These are phyloP conservation scores for Erigeron canadensis DNA, from an alignment of 129 eudicot species.

Conservation along the genomic window DNA sequence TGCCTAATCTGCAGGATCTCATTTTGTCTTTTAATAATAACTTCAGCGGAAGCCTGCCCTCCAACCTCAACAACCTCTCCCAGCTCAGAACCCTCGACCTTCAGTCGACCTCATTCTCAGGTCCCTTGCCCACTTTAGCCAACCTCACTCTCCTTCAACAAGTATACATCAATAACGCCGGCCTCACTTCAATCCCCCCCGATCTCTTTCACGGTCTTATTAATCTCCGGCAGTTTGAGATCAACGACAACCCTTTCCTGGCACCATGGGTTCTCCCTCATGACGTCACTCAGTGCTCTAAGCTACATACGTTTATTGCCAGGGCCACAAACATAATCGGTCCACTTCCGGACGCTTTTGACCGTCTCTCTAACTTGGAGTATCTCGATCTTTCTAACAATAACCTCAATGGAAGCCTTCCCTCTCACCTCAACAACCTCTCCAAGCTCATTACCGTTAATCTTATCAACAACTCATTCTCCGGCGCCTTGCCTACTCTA, in stretches of 20 bases:
- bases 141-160: slow-evolving; percentile 34
- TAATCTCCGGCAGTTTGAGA: slow-evolving; percentile 15
- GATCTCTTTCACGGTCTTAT: slow-evolving; percentile 37
- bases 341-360: background rate
- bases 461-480: slow-evolving; percentile 34
- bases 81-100: slow-evolving; percentile 33
- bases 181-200: slow-evolving; percentile 34
- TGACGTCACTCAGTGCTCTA: background rate
- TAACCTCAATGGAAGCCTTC: slow-evolving; percentile 39
- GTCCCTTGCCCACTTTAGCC: slow-evolving; percentile 42
- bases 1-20: slow-evolving; percentile 31
- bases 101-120: slow-evolving; percentile 36
- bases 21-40: slow-evolving; percentile 37
- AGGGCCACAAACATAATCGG: background rate
- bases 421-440: slow-evolving; percentile 35
- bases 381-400: background rate
- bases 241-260: background rate
- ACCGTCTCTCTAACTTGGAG: background rate
- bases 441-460: slow-evolving; percentile 32
- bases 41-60: slow-evolving; percentile 36
- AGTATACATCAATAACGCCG: slow-evolving; percentile 17
- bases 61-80: slow-evolving; percentile 35
- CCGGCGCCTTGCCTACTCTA: slow-evolving; percentile 46
- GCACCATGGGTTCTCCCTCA: slow-evolving; percentile 16
- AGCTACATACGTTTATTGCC: background rate